Percentiles rank a stretch among this genome's conserved stretches.
Conservation (phyloP, 768 basidiomycete genomes). For the Kwoniella dendrophila region DNA sequence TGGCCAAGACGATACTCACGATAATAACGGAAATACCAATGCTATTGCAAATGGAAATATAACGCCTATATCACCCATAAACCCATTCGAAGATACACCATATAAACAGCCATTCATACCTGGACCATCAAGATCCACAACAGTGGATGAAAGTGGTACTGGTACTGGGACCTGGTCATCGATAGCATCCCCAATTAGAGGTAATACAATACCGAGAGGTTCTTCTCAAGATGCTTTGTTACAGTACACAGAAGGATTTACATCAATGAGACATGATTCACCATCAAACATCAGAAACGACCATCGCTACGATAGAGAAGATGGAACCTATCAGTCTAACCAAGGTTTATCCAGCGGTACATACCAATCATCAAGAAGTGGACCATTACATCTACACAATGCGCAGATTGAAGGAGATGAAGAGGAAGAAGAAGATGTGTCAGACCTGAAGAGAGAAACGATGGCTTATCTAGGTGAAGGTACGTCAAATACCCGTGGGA, state of each 20-base stretch:
- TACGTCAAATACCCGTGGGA: conserved; percentile 4
- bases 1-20: not conserved
- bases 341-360: not conserved
- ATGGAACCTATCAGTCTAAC: not conserved
- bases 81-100: conserved; percentile 19
- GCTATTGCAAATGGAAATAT: not conserved
- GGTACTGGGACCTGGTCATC: conserved; percentile 1
- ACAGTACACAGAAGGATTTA: conserved; percentile 1
- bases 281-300: not conserved
- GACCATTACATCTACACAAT: conserved; percentile 35
- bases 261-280: not conserved
- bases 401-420: not conserved
- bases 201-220: conserved; percentile 3
- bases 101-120: conserved; percentile 1
- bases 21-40: not conserved
- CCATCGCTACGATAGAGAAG: not conserved
- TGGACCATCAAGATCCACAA: conserved; percentile 9
- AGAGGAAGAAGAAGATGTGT: conserved; percentile 24
- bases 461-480: conserved; percentile 33
- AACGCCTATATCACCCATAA: conserved; percentile 12
- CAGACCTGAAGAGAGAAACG: conserved; percentile 48
- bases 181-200: conserved; percentile 5
- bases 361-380: conserved; percentile 2
- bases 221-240: conserved; percentile 12
- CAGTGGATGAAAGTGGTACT: not conserved